Evolutionary conservation across 306 rosid species (phyloP).

Genomic region (Acacia melanoxylon): DNA sequence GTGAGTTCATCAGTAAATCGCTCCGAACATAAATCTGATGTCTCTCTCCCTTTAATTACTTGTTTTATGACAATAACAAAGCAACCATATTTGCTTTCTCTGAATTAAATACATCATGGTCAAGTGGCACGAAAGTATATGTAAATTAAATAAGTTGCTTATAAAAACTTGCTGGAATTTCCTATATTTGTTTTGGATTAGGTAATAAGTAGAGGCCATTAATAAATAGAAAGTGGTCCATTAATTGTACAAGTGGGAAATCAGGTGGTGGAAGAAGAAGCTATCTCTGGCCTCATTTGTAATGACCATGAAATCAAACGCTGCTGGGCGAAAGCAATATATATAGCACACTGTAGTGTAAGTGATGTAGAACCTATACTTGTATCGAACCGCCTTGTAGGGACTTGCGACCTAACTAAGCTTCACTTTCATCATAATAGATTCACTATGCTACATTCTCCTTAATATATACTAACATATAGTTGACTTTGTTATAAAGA

Average conservation of each 20-base stretch:
- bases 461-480: no score
- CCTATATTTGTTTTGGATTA: not conserved
- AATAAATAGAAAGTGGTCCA: not conserved
- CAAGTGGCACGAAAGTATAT: not conserved
- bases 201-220: not conserved
- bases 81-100: not conserved
- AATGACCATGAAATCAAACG: conserved; percentile 2
- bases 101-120: not conserved
- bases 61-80: not conserved
- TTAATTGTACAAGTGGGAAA: not conserved
- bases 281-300: not conserved
- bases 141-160: not conserved
- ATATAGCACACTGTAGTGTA: conserved; percentile 39
- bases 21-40: no score
- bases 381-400: conserved; percentile 32
- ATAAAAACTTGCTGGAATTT: not conserved
- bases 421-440: conserved; percentile 17
- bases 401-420: not conserved
- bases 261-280: not conserved
- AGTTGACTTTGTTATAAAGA: no score
- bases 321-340: conserved; percentile 51
- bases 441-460: not conserved
- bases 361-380: conserved; percentile 9
- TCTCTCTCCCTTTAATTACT: no score
- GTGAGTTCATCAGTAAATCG: no score